Base-by-base conservation (phyloP, 2,329 filamentous ascomycete species). In the Fusarium sp. region DNA sequence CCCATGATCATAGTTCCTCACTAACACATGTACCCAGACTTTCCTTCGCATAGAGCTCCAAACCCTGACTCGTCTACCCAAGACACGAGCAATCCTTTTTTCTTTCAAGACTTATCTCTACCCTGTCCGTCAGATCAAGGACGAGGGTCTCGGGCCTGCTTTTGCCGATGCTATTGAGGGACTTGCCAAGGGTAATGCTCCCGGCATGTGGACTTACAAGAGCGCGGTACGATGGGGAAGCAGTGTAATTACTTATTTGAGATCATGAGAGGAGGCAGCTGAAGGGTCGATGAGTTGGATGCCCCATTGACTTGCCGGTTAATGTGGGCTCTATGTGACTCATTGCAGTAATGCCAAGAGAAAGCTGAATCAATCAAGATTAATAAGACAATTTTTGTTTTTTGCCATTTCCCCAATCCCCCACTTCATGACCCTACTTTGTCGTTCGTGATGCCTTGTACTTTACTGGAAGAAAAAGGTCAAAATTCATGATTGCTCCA, bases 151-250 rank as follows among this genome's bases (percentile, higher is more conserved):
- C n/a, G 73, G 73, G 1, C 13, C 35, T 3, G 66, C 74, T n/a
- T 74, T 75, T 17, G 73, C 73, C 6, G 62, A 73, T 14, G 73
- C 73, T 14, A 75, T 75, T 0, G 73, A 75, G 35, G 73, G 73
- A 5, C 59, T 75, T 6, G 20, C 49, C 7, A 62, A 74, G 22
- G 73, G 73, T 4, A 75, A 75, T 49, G 73, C 71, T 3, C 73
- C 73, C 18, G 73, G 71, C 5, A 75, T 75, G 73, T 75, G 73
- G 73, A 60, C 67, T 15, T 75, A 75, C 26, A 75, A 75, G 66
- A 73, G 73, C 24, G 73, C 73, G 2, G 54, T 70, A 4, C 38
- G 56, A 22, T 75, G 73, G 73, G 73, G 66, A 31, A 73, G 35
- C 22, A 49, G 52, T 33, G 66, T 75, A 15, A 70, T 72, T 10